Percentiles rank a stretch among this genome's conserved stretches.
phyloP scores from a whole-genome alignment of 805 yeast genomes.

The Candida verbasci region DNA sequence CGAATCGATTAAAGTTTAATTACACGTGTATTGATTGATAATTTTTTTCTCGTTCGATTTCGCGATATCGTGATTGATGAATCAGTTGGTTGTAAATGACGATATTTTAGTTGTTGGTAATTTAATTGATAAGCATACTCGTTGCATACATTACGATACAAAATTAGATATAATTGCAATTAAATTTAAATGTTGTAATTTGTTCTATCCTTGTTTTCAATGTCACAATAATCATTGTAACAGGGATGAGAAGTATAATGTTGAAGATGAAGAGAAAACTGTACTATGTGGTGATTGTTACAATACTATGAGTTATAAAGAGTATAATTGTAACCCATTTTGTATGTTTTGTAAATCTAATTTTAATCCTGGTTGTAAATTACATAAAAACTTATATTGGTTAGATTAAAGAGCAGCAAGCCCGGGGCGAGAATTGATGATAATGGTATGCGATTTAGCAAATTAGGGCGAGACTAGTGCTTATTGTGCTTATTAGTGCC shows the following conservation, averaged over 20 bases:
- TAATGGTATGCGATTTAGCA: too few relatives aligned
- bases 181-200: slow-evolving; percentile 34
- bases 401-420: too few relatives aligned
- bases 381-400: slow-evolving; percentile 34
- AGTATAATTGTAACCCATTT: slow-evolving; percentile 16
- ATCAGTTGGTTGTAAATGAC: too few relatives aligned
- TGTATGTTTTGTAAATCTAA: slow-evolving; percentile 23
- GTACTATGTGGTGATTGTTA: slow-evolving; percentile 37
- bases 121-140: slow-evolving; percentile 24
- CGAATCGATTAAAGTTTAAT: too few relatives aligned
- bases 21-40: too few relatives aligned
- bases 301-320: slow-evolving; percentile 21
- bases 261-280: slow-evolving; percentile 14
- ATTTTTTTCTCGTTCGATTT: too few relatives aligned
- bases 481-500: too few relatives aligned
- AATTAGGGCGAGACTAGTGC: too few relatives aligned
- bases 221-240: slow-evolving; percentile 21
- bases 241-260: not conserved
- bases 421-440: too few relatives aligned
- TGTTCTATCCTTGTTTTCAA: slow-evolving; percentile 35
- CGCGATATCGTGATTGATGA: too few relatives aligned
- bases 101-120: too few relatives aligned
- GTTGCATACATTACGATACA: slow-evolving; percentile 36
- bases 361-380: slow-evolving; percentile 37
- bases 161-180: slow-evolving; percentile 35